Evolutionary conservation across 176 grass and related monocot genomes (phyloP), one percentile per base, ranked within the genome.

Genomic region (Phoenix roebelenii): DNA sequence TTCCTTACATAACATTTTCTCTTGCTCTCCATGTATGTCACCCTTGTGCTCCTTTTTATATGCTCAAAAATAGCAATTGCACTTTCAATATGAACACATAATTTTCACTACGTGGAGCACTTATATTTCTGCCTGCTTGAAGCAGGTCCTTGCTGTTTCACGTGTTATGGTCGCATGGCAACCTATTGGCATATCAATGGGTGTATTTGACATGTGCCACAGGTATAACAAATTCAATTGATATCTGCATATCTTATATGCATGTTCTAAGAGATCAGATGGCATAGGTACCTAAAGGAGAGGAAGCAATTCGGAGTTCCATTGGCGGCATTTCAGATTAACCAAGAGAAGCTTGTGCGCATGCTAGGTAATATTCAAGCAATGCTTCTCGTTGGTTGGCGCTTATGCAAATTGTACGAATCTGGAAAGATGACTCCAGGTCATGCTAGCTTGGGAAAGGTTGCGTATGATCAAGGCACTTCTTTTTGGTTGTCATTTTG

Each of bases 311-410:
- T 95, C 51, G 91, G 91, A 78, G 91, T 77, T 51, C 91, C 91
- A 15, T 54, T 90, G 55, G 91, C 86, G 48, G 77, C 91, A 53
- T 95, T 95, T 82, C 91, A 95, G 69, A 59, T 95, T 12, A 95
- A 95, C 64, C 91, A 95, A 85, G 91, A 95, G 76, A 95, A 95
- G 76, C 86, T 95, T 23, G 86, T 87, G 22, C 78, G 83, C 24
- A 95, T 95, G 86, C 91, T 95, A 18, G 86, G 91, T 26, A 95
- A 95, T 58, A 84, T 90, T 52, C 86, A 95, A 65, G 91, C 86
- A 58, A 95, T 95, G 91, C 56, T 90, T 77, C 84, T 95, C 20
- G 53, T 95, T 44, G 91, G 91, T 35, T 95, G 91, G 91, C 83
- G 91, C 25, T 59, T 95, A 48, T 95, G 91, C 81, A 87, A 90